Percentiles rank a stretch among this genome's conserved stretches.
phyloP scores from a whole-genome alignment of 2,329 filamentous ascomycete genomes.

The Epicoccum sorghinum region DNA sequence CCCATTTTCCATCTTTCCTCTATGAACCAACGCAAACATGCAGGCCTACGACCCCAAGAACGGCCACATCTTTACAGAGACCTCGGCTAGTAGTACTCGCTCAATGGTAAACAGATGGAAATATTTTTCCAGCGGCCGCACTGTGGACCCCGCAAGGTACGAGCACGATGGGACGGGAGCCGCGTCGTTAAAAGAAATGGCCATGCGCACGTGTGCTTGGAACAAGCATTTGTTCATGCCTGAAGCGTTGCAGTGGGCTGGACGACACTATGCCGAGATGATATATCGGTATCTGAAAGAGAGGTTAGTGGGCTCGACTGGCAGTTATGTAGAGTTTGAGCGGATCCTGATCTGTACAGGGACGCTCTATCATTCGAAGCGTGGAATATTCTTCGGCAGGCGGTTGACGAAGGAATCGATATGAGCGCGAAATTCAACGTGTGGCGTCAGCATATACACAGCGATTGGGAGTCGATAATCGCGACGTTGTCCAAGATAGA shows the following conservation, averaged over 20 bases:
- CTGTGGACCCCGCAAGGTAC: not conserved
- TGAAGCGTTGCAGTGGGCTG: not conserved
- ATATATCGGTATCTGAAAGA: not conserved
- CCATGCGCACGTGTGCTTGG: not conserved
- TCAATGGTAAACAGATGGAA: not conserved
- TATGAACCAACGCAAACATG: no score
- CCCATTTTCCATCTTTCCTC: no score
- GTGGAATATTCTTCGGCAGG: no score
- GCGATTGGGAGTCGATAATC: no score
- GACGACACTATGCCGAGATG: not conserved
- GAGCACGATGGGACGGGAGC: not conserved
- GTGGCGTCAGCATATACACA: no score
- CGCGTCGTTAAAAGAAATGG: not conserved
- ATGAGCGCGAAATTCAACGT: no score
- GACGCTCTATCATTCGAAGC: no score
- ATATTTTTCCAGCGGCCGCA: not conserved
- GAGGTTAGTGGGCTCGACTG: not conserved
- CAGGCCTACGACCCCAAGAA: not conserved
- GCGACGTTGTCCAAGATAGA: no score
- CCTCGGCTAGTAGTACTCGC: not conserved
- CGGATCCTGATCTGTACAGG: no score
- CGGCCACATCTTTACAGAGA: not conserved
- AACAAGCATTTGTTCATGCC: not conserved
- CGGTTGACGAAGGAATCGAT: no score
- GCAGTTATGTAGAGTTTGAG: no score